phyloP scores from a whole-genome alignment of 345 rosid species.

The Eucalyptus sideroxylon region DNA sequence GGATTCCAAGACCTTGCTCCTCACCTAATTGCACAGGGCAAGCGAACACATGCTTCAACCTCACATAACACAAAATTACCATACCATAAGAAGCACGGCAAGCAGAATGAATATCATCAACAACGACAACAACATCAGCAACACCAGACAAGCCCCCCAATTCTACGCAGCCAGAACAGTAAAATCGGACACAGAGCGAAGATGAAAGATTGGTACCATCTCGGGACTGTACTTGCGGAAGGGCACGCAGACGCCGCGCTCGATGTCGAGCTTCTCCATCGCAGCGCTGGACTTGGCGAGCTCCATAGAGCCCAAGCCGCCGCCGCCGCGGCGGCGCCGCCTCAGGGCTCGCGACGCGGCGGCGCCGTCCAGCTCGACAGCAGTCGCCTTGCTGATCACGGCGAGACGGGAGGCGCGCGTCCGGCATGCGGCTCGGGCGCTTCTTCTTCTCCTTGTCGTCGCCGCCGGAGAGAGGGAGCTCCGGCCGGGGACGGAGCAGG shows the following conservation, averaged over 20 bases:
- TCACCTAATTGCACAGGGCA: constrained; percentile 37
- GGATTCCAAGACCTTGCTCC: constrained; percentile 74
- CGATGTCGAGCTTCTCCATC: constrained; percentile 85
- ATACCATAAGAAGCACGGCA: not conserved
- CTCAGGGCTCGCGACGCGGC: not conserved
- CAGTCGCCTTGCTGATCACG: not conserved
- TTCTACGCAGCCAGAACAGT: not conserved
- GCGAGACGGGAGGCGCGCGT: not conserved
- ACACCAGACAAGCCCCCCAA: not conserved
- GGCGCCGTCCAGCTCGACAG: not conserved
- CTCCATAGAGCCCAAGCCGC: not conserved
- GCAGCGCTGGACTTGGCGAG: constrained; percentile 24
- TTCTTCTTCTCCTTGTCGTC: not conserved
- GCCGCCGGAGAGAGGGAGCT: not conserved
- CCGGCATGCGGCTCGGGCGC: not conserved
- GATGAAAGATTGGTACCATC: constrained; percentile 39
- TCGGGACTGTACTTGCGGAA: constrained; percentile 96
- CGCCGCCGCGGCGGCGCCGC: not conserved
- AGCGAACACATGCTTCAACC: not conserved
- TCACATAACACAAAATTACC: not conserved
- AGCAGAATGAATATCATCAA: not conserved
- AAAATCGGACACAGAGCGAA: not conserved
- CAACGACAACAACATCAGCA: not conserved
- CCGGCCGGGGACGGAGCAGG: not conserved
- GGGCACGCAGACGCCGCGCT: constrained; percentile 94